Evolutionary conservation across 257 asterid genomes (phyloP), one percentile per base, ranked within the genome.

Genomic region (Salvia rosmarinus): DNA sequence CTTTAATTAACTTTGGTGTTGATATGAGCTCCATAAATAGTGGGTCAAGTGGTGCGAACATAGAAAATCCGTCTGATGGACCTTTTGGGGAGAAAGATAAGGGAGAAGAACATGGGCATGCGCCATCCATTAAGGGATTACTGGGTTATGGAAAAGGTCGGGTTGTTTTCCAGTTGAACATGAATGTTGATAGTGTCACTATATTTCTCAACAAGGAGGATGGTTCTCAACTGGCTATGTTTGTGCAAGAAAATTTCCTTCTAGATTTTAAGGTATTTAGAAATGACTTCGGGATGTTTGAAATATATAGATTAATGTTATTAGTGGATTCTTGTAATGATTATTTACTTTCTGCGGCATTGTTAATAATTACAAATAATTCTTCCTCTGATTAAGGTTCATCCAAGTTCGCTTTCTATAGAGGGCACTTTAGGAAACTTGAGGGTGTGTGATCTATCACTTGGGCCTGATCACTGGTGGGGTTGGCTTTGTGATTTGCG

Each of bases 401-500:
- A 95, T 79, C 99, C 99, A 46, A 88, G 99, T 85, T 91, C 99
- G 12, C 85, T 68, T 66, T 84, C 95, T 68, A 81, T 95, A 71
- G 96, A 87, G 77, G 90, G 99, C 59, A 82, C 95, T 50, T 74
- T 95, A 70, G 99, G 99, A 75, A 95, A 95, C 87, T 82, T 95
- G 73, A 86, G 98, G 87, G 69, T 95, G 64, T 76, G 91, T 68
- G 99, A 95, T 81, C 91, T 88, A 16, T 86, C 96, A 30, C 96
- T 89, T 69, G 95, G 90, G 74, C 77, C 91, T 40, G 88, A 88
- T 81, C 88, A 85, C 84, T 78, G 85, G 76, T 95, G 99, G 99
- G 93, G 96, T 43, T 91, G 97, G 96, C 96, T 95, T 67, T 95
- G 98, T 82, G 99, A 95, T 80, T 83, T 91, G 82, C 96, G 99